Evolutionary conservation across 1,284 basidiomycete genomes (phyloP), one percentile per base, ranked within the genome.

Genomic region (Nidula niveotomentosa): DNA sequence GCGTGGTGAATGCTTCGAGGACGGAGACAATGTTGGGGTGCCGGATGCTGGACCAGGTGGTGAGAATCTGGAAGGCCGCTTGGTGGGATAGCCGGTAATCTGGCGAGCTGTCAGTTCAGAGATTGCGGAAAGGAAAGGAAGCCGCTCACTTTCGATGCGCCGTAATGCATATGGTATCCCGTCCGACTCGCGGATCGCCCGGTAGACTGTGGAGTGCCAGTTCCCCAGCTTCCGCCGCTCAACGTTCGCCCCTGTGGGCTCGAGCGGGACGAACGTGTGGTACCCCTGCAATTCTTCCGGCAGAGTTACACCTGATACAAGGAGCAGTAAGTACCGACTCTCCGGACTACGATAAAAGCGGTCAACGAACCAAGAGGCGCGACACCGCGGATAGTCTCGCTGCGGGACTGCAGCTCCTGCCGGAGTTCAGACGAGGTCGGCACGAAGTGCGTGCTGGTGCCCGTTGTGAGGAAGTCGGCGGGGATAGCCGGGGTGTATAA

Each of bases 1-100:
- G 84, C 0, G 96, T 97, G 0, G 97, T 98, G 74, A 99, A 99
- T 0, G 96, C 97, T 71, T 99, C 97, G 48, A 86, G 84, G 7
- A 98, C 78, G 15, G 85, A 76, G 30, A 97, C 86, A 59, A 99
- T 90, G 63, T 85, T 88, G 0, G 97, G 95, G 75, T 99, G 96
- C 15, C 80, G 82, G 56, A 98, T 80, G 51, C 84, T 81, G 1
- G 88, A 85, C 97, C 97, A 99, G 15, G 87, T 77, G 63, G 98
- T 96, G 34, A 98, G 90, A 3, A 86, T 74, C 6, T 76, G 76
- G 65, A 98, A 96, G 1, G 96, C 95, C 8, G 81, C 77, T 65
- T 95, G 91, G 61, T 90, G 85, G 62, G 80, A 83, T 41, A 98
- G 74, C 33, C 94, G 88, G 71, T 90, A 98, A 58, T 91, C 94